phyloP scores from a whole-genome alignment of 805 yeast species.

The Suhomyces sp. region DNA sequence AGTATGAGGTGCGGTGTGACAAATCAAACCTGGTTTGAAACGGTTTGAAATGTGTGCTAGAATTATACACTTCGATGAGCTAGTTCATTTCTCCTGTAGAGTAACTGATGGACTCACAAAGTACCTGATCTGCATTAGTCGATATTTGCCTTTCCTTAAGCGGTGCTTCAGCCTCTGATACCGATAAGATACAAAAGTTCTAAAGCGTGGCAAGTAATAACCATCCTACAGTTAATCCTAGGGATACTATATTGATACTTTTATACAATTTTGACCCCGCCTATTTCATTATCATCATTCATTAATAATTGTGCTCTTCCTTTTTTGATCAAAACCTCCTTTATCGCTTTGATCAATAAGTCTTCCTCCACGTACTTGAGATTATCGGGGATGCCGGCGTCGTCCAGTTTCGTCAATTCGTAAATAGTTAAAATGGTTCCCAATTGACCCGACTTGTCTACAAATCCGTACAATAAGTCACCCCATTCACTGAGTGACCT shows the following conservation, averaged over 20 bases:
- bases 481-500: slow-evolving; percentile 53
- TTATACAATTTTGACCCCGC: slow-evolving; percentile 73
- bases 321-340: slow-evolving; percentile 54
- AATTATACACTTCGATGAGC: slow-evolving; percentile 9
- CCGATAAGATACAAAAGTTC: slow-evolving; percentile 1
- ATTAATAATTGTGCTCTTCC: slow-evolving; percentile 73
- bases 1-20: neutral
- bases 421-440: slow-evolving; percentile 77
- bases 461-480: slow-evolving; percentile 28
- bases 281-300: slow-evolving; percentile 61
- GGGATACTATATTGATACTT: neutral
- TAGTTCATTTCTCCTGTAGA: neutral
- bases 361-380: slow-evolving; percentile 61
- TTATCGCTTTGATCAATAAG: slow-evolving; percentile 52
- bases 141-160: slow-evolving; percentile 1
- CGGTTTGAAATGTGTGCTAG: slow-evolving; percentile 4
- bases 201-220: neutral
- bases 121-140: slow-evolving; percentile 11
- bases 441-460: slow-evolving; percentile 72
- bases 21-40: neutral
- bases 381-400: slow-evolving; percentile 51
- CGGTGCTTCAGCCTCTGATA: neutral
- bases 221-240: neutral
- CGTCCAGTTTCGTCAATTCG: slow-evolving; percentile 68
- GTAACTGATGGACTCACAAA: neutral